Conservation (phyloP, 2,329 filamentous ascomycete genomes). For the Ceratocystis huliohia region DNA sequence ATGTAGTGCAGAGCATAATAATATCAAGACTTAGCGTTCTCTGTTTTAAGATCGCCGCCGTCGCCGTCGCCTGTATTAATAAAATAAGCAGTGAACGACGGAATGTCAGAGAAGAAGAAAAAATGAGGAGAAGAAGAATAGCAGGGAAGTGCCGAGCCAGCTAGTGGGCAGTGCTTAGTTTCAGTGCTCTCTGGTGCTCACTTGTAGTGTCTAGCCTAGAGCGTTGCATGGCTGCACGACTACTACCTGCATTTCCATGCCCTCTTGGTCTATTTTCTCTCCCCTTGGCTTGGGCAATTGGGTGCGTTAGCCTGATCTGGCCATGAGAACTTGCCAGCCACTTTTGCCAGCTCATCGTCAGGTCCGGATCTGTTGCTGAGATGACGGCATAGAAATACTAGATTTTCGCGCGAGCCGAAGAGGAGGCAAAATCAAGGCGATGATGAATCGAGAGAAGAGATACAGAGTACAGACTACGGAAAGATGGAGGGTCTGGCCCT, state of each 20-base stretch:
- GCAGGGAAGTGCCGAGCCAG: neutral
- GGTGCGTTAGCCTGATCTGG: too few species aligned
- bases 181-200: neutral
- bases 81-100: too few species aligned
- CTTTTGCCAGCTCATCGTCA: slow-evolving; percentile 1
- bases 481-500: neutral
- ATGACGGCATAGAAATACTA: slow-evolving; percentile 8
- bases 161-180: neutral
- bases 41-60: neutral
- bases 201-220: too few species aligned
- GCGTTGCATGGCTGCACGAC: too few species aligned
- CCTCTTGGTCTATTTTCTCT: neutral
- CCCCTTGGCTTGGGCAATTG: neutral
- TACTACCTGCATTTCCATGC: too few species aligned
- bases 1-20: neutral
- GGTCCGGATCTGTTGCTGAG: neutral
- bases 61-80: too few species aligned
- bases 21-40: neutral
- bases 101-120: neutral
- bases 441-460: neutral
- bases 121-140: too few species aligned
- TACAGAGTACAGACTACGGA: neutral
- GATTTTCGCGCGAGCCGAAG: slow-evolving; percentile 5
- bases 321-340: too few species aligned
- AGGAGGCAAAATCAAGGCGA: neutral